phyloP scores from a whole-genome alignment of 2,329 filamentous ascomycete species.

The Botrytis paeoniae region DNA sequence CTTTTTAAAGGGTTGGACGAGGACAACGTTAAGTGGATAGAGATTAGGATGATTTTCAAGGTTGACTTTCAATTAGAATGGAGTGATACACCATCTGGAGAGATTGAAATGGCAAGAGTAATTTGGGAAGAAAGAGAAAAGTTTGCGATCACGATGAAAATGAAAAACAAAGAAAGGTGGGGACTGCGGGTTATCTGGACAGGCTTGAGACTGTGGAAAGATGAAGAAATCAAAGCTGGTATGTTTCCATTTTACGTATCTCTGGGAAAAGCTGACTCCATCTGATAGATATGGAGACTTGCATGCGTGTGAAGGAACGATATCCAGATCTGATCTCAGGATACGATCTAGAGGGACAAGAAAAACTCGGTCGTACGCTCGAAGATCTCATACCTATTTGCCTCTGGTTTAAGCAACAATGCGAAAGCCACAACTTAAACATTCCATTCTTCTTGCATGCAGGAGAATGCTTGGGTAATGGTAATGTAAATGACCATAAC shows the following conservation, averaged over 20 bases:
- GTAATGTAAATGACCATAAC: conserved; percentile 70
- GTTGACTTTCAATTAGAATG: conserved; percentile 64
- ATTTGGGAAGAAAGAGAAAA: conserved; percentile 65
- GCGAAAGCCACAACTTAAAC: conserved; percentile 66
- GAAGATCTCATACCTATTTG: conserved; percentile 73
- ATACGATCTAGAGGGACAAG: conserved; percentile 84
- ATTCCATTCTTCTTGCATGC: conserved; percentile 95
- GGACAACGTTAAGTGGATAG: conserved; percentile 80
- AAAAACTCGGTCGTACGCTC: conserved; percentile 72
- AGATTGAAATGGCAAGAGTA: conserved; percentile 46
- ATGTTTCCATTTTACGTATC: background rate
- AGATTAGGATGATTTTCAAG: conserved; percentile 61
- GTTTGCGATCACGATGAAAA: conserved; percentile 68
- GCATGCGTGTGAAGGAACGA: conserved; percentile 72
- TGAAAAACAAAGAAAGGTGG: conserved; percentile 72
- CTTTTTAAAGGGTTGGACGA: conserved; percentile 66
- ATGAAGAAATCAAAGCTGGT: conserved; percentile 63
- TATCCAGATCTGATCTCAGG: conserved; percentile 77
- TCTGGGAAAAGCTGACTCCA: background rate
- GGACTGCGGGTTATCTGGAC: conserved; percentile 82
- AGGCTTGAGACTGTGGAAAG: conserved; percentile 58
- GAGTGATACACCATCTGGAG: background rate
- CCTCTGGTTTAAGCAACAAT: conserved; percentile 86
- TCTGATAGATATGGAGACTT: conserved; percentile 68
- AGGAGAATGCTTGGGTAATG: conserved; percentile 77